phyloP scores from a whole-genome alignment of 352 stramenopile species.

The Phytophthora cryptogea region DNA sequence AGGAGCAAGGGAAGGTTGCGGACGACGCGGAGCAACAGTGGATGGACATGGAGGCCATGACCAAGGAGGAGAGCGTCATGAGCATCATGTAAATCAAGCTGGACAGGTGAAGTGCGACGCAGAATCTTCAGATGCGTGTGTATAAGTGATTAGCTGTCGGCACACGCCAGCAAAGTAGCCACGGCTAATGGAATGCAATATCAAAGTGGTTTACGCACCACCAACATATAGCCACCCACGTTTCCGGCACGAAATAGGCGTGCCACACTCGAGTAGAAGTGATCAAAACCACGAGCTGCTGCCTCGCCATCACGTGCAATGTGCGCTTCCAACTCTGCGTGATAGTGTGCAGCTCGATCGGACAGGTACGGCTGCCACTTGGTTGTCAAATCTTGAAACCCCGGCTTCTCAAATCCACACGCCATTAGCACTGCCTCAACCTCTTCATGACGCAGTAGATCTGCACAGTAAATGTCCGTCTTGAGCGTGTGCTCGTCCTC shows the following conservation, averaged over 20 bases:
- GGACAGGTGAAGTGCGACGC: not conserved
- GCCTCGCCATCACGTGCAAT: conserved; percentile 58
- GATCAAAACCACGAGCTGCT: conserved; percentile 55
- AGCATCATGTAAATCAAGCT: conserved; percentile 38
- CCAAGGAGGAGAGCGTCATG: conserved; percentile 45
- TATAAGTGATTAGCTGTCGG: conserved; percentile 20
- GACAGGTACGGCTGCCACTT: conserved; percentile 73
- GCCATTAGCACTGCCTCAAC: conserved; percentile 42
- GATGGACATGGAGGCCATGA: conserved; percentile 31
- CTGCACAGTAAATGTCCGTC: conserved; percentile 67
- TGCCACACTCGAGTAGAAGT: conserved; percentile 76
- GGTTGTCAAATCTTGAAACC: conserved; percentile 63
- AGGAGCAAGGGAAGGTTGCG: conserved; percentile 17
- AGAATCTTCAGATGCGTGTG: conserved; percentile 8
- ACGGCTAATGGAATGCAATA: conserved; percentile 24
- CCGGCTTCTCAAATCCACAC: conserved; percentile 58
- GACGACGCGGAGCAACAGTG: conserved; percentile 25
- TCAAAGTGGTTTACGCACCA: conserved; percentile 41
- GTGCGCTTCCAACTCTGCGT: conserved; percentile 49
- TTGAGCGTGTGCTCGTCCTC: conserved; percentile 52
- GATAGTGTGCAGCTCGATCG: conserved; percentile 47
- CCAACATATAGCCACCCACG: conserved; percentile 67
- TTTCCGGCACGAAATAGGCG: conserved; percentile 58
- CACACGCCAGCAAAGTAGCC: not conserved
- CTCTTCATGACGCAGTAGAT: conserved; percentile 47